A percentile compares a stretch with the other conserved stretches of the same genome.
Evolutionary conservation across 1,139 yeast genomes (phyloP).

Genomic region (Pichia sp.): DNA sequence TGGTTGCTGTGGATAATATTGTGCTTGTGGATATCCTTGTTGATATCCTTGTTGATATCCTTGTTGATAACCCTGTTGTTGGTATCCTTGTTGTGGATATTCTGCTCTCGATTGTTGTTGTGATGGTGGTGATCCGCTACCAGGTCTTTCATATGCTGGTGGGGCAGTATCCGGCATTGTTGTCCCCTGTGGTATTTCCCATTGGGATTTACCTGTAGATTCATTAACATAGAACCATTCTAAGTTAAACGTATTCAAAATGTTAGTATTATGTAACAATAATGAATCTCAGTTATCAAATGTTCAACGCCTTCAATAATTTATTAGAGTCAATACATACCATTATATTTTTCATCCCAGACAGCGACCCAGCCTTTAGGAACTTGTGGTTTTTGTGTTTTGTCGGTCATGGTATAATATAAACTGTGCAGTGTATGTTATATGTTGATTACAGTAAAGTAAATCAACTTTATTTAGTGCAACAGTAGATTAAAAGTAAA

Average conservation of each 20-base stretch:
- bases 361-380: constrained; percentile 77
- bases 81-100: not conserved
- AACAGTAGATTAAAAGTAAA: too few relatives aligned
- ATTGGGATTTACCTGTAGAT: constrained; percentile 70
- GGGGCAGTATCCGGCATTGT: constrained; percentile 32
- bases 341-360: constrained; percentile 64
- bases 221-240: constrained; percentile 69
- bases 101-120: not conserved
- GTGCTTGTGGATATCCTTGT: constrained; percentile 13
- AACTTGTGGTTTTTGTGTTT: constrained; percentile 22
- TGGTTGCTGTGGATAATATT: constrained; percentile 13
- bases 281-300: not conserved
- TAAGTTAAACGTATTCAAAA: not conserved
- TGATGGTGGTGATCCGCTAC: constrained; percentile 13
- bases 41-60: constrained; percentile 3
- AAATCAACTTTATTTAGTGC: too few relatives aligned
- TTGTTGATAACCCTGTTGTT: constrained; percentile 14
- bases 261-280: not conserved
- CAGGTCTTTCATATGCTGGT: constrained; percentile 22
- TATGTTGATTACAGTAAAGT: not conserved
- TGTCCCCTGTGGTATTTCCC: constrained; percentile 80
- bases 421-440: not conserved
- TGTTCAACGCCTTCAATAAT: not conserved
- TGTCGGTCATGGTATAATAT: constrained; percentile 23
- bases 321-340: constrained; percentile 35